A percentile compares a stretch with the other conserved stretches of the same genome.
These are phyloP conservation scores for Cystofilobasidium macerans DNA, from an alignment of 768 basidiomycete genomes.

Conservation along the genomic window DNA sequence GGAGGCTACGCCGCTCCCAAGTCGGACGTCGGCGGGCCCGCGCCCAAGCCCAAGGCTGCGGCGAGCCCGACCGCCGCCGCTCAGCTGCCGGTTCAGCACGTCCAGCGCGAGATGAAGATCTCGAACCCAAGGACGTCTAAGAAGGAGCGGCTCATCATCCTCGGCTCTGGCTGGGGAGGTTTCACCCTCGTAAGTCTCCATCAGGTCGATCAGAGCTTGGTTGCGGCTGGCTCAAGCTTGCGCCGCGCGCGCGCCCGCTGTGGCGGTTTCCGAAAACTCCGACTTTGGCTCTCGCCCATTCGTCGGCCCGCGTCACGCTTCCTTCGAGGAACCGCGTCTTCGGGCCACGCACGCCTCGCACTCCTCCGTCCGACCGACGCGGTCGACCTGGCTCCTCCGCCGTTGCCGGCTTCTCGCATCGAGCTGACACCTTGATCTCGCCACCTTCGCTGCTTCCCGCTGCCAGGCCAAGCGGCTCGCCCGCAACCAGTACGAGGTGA, in stretches of 20 bases:
- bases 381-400: no score
- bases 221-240: no score
- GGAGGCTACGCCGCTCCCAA: background rate
- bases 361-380: no score
- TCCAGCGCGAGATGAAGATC: slow-evolving; percentile 9
- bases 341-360: no score
- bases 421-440: background rate
- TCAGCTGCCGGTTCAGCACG: background rate
- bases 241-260: background rate
- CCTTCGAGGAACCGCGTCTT: no score
- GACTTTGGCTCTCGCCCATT: no score
- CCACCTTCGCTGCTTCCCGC: background rate
- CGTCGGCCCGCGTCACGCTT: no score
- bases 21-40: slow-evolving; percentile 6
- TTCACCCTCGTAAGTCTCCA: slow-evolving; percentile 30
- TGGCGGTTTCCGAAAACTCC: background rate
- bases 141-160: slow-evolving; percentile 34
- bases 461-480: slow-evolving; percentile 11
- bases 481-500: slow-evolving; percentile 7
- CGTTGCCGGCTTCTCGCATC: background rate
- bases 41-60: background rate
- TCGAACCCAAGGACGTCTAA: slow-evolving; percentile 19
- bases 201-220: background rate
- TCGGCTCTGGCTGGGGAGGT: slow-evolving; percentile 37
- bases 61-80: no score